Base-by-base conservation (phyloP, 2,329 filamentous ascomycete genomes). In the Calonectria multiphialidica region DNA sequence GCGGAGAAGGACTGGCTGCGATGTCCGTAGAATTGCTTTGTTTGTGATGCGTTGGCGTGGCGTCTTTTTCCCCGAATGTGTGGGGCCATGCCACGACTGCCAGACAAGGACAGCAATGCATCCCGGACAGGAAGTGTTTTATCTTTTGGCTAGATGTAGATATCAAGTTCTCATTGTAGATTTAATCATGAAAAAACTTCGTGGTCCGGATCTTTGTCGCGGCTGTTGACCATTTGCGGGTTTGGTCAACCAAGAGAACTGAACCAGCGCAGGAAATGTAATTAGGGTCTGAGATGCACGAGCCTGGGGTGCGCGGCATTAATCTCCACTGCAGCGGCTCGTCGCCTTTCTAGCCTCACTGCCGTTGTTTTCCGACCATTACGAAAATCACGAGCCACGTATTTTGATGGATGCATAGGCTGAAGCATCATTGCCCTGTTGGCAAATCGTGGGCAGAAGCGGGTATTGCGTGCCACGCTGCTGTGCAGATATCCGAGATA, bases 21-120 rank as follows among this genome's bases (percentile, higher is more conserved):
- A 47, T 13, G 10, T n/a, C 10, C 7, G 10, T 23, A 47, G 21
- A 40, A 18, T 59, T 59, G 53, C 53, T 59, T 59, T 59, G 21
- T 40, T 59, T 16, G 33, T 15, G 21, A 12, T 59, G 53, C 21
- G 53, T 37, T 59, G 33, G 53, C 53, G 35, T 53, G 49, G 28
- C 53, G 33, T 59, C 53, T n/a, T 23, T 59, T 59, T 2, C 21
- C 25, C 53, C 53, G 53, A 59, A 40, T 40, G 21, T 59, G 53
- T 40, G 53, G 53, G 53, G 53, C 53, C 12, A 40, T 59, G 53
- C 53, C 53, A 59, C 53, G 53, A 59, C 53, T 40, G n/a, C 35
- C 25, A 33, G 35, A 23, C 53, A 57, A 12, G 12, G 6, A 25
- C 33, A 57, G 33, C 7, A 16, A 35, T 59, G 5, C 35, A 16